Base-by-base conservation (phyloP, 306 rosid genomes). In the Lathyrus oleraceus region DNA sequence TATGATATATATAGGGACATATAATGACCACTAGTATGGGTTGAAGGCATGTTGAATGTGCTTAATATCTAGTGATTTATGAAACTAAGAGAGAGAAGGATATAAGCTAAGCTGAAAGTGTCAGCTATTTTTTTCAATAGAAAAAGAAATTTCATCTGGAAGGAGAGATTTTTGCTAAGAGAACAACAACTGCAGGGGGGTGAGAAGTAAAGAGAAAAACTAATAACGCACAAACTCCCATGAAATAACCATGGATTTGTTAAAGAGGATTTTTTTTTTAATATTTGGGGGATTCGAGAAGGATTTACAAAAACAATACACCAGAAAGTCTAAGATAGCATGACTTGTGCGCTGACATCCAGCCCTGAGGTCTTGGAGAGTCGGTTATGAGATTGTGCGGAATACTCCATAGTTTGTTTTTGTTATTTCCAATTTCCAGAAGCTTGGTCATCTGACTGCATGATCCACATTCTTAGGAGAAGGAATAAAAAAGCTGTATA, bases 201-300 rank as follows among this genome's bases (percentile, higher is more conserved):
- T 16, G 0, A 28, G 30, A 61, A 39, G 64, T 36, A 21, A 52
- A 73, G 78, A 40, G 20, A 74, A 39, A 32, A 54, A 53, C 45
- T 11, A 52, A 65, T 25, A 36, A 36, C 39, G 47, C 58, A 7
- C 38, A 74, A 54, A 54, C 48, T 25, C 38, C 15, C 8, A 64
- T 42, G 35, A 38, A 52, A 52, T 58, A 73, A 40, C 72, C 66
- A 28, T 15, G 64, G 35, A 39, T 32, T 63, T 73, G 58, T 64
- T 39, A 63, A 61, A 12, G 58, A 40, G 57, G 45, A 17, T 6
- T 8, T 0, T n/a, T n/a, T 35, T 68, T 35, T 68, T 62, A 51
- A 59, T 36, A 14, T 49, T 35, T 68, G 35, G 35, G 35, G 35
- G 7, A 6, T 30, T 30, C 1, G 35, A 5, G 35, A 30, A 30